phyloP scores from a whole-genome alignment of 176 grass and related monocot species.

The Typha latifolia region DNA sequence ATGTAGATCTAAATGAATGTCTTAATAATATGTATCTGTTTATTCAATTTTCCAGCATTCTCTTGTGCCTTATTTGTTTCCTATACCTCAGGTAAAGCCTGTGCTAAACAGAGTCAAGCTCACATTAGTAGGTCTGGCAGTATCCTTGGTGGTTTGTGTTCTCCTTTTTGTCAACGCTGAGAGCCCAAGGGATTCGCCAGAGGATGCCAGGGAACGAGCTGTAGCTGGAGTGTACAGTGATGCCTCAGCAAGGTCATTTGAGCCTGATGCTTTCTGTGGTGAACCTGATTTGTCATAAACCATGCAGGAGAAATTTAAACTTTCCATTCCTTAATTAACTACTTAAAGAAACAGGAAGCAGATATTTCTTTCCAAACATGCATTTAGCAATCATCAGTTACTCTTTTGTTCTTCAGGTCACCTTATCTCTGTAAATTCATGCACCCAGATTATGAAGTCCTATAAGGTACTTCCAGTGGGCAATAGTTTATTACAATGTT shows the following conservation, averaged over 20 bases:
- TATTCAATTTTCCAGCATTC: background rate
- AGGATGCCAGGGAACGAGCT: slow-evolving; percentile 28
- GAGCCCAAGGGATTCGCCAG: slow-evolving; percentile 26
- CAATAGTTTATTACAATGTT: background rate
- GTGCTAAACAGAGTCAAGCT: slow-evolving; percentile 85
- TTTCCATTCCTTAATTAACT: slow-evolving; percentile 1
- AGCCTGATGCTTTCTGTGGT: slow-evolving; percentile 84
- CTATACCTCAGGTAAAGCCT: slow-evolving; percentile 65
- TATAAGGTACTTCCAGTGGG: background rate
- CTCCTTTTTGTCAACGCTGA: slow-evolving; percentile 65
- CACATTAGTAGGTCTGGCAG: slow-evolving; percentile 66
- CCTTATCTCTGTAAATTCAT: background rate
- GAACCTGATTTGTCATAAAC: slow-evolving; percentile 52
- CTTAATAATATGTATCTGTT: background rate
- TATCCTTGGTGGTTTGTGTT: slow-evolving; percentile 60
- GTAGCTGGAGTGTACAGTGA: slow-evolving; percentile 62
- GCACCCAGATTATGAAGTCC: background rate
- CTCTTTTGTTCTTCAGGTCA: background rate
- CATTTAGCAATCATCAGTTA: background rate
- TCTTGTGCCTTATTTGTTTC: slow-evolving; percentile 5
- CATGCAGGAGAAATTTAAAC: background rate
- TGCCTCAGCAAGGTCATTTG: slow-evolving; percentile 68
- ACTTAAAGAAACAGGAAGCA: background rate
- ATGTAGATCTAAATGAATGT: too few species aligned
- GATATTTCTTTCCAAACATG: too few species aligned